Conservation (phyloP, 179 eudicot genomes). For the Dionaea muscipula region DNA sequence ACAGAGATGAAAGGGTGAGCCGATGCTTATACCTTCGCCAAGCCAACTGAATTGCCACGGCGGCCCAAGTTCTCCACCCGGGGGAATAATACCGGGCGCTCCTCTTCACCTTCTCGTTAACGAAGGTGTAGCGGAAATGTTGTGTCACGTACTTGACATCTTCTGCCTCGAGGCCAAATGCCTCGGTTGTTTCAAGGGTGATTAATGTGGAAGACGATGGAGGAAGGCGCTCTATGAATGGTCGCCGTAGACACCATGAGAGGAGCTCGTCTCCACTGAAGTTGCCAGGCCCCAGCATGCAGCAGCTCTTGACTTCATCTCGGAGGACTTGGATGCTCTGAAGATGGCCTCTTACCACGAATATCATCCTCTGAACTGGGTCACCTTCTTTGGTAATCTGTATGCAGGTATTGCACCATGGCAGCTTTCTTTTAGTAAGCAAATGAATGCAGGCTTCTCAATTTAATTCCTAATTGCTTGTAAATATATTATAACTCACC, state of each 20-base stretch:
- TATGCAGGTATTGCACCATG: too few species aligned
- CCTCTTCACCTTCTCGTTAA: constrained; percentile 74
- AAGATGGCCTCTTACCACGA: constrained; percentile 85
- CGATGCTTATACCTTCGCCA: constrained; percentile 93
- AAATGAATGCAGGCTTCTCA: too few species aligned
- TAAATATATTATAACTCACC: too few species aligned
- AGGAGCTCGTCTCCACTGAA: constrained; percentile 94
- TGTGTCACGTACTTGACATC: constrained; percentile 93
- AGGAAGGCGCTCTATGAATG: constrained; percentile 80
- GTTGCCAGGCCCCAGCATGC: constrained; percentile 98
- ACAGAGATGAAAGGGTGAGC: constrained; percentile 57
- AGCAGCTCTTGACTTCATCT: constrained; percentile 75
- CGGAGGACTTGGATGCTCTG: constrained; percentile 80
- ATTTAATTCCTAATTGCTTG: too few species aligned
- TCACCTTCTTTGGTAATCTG: constrained; percentile 90
- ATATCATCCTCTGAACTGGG: constrained; percentile 85
- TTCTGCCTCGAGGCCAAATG: constrained; percentile 77
- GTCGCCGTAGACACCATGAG: constrained; percentile 82
- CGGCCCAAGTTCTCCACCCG: constrained; percentile 99
- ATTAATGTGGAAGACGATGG: constrained; percentile 72
- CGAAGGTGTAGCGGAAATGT: constrained; percentile 85
- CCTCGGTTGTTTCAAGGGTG: constrained; percentile 92
- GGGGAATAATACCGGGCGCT: constrained; percentile 95
- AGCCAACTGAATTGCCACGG: constrained; percentile 86
- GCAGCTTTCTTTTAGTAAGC: too few species aligned